phyloP scores from a whole-genome alignment of 1,284 basidiomycete genomes.

The Sanghuangporus sanghuang region DNA sequence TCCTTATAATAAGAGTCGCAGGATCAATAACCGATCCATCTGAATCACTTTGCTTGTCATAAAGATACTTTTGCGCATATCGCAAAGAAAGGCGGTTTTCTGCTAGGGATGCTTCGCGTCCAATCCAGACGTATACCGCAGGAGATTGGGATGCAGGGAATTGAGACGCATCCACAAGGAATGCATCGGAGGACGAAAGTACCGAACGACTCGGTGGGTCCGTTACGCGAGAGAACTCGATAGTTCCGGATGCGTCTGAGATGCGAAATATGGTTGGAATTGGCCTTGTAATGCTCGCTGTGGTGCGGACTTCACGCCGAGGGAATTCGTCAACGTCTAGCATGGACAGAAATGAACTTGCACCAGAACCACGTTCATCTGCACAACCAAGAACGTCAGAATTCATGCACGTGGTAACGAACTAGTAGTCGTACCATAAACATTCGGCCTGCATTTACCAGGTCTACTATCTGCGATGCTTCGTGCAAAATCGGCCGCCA shows the following conservation, averaged over 20 bases:
- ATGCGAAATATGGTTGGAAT: slow-evolving; percentile 39
- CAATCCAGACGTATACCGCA: slow-evolving; percentile 55
- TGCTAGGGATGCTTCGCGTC: slow-evolving; percentile 39
- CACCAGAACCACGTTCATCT: neutral
- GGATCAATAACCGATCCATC: slow-evolving; percentile 24
- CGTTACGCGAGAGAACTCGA: slow-evolving; percentile 34
- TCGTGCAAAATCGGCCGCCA: slow-evolving; percentile 53
- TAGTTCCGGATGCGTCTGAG: slow-evolving; percentile 39
- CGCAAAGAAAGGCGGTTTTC: slow-evolving; percentile 47
- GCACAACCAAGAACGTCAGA: neutral
- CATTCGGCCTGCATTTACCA: slow-evolving; percentile 38
- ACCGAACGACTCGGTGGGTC: slow-evolving; percentile 26
- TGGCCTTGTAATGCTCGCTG: slow-evolving; percentile 8
- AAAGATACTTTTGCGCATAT: slow-evolving; percentile 50
- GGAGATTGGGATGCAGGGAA: slow-evolving; percentile 39
- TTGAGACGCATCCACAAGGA: slow-evolving; percentile 36
- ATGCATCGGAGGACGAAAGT: slow-evolving; percentile 32
- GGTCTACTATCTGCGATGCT: slow-evolving; percentile 39
- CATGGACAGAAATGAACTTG: slow-evolving; percentile 40
- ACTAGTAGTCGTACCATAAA: slow-evolving; percentile 42
- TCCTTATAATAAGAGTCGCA: slow-evolving; percentile 42
- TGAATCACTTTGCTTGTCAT: slow-evolving; percentile 28
- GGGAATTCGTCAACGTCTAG: slow-evolving; percentile 30
- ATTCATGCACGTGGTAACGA: neutral
- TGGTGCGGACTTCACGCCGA: slow-evolving; percentile 16